phyloP scores from a whole-genome alignment of 1,284 basidiomycete genomes.

The Xerocomus amazonicus region DNA sequence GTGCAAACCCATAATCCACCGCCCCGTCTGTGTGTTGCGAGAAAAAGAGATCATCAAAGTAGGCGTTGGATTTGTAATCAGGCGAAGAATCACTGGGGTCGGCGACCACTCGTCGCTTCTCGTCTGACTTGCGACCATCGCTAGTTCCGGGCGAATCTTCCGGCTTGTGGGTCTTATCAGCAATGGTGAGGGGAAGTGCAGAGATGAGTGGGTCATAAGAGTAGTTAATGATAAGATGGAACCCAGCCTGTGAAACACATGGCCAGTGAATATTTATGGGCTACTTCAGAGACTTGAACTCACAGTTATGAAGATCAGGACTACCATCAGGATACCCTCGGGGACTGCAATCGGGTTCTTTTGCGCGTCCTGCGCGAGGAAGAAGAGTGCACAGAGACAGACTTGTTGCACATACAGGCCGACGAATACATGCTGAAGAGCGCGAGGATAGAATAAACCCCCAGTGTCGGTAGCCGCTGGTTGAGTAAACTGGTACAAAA shows the following conservation, averaged over 20 bases:
- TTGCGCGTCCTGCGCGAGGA: constrained; percentile 65
- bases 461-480: constrained; percentile 79
- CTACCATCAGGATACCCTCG: constrained; percentile 79
- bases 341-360: constrained; percentile 56
- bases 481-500: constrained; percentile 79
- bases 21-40: constrained; percentile 12
- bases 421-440: constrained; percentile 91
- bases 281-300: constrained; percentile 25
- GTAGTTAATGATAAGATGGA: constrained; percentile 63
- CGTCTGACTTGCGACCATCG: constrained; percentile 16
- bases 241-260: constrained; percentile 48
- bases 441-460: constrained; percentile 93
- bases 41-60: constrained; percentile 27
- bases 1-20: constrained; percentile 66
- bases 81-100: constrained; percentile 12
- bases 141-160: constrained; percentile 28
- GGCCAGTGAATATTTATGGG: not conserved
- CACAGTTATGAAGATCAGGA: constrained; percentile 79
- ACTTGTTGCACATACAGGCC: constrained; percentile 83
- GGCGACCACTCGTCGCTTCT: constrained; percentile 11
- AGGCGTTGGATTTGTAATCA: constrained; percentile 4
- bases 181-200: constrained; percentile 74
- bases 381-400: constrained; percentile 84
- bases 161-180: constrained; percentile 58
- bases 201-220: constrained; percentile 65